Percentiles rank a stretch among this genome's conserved stretches.
These are phyloP conservation scores for Oryza australiensis DNA, from an alignment of 176 grass and related monocot species.

Conservation along the genomic window DNA sequence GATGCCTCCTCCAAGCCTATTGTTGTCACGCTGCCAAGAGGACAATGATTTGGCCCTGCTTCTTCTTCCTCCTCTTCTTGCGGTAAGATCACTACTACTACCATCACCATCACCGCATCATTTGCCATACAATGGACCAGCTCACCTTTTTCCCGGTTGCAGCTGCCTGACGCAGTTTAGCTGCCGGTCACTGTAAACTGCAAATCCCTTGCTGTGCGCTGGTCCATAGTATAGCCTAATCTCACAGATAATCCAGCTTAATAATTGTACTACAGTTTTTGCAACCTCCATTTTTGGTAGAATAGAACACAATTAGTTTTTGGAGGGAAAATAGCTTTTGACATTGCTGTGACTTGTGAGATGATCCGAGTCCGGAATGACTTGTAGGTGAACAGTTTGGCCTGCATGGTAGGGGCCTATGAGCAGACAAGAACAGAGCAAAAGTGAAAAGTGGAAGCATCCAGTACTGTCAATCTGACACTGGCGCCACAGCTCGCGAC, in stretches of 20 bases:
- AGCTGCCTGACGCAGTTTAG: background rate
- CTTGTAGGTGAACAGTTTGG: background rate
- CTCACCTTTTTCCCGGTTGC: background rate
- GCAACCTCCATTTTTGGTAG: background rate
- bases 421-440: slow-evolving; percentile 38
- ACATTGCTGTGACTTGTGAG: background rate
- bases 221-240: too few relatives aligned
- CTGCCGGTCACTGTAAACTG: background rate
- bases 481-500: background rate
- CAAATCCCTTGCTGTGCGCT: background rate
- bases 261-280: background rate
- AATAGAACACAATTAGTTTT: background rate
- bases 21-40: slow-evolving; percentile 38
- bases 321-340: background rate
- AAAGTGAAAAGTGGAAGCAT: slow-evolving; percentile 58
- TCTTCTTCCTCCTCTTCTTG: background rate
- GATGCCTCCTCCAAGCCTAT: slow-evolving; percentile 35
- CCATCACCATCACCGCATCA: background rate
- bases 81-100: slow-evolving; percentile 9
- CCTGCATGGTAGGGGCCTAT: slow-evolving; percentile 16
- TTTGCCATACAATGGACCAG: background rate
- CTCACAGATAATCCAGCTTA: too few relatives aligned
- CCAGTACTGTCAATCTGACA: slow-evolving; percentile 44
- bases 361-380: background rate
- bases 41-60: slow-evolving; percentile 35